These are phyloP conservation scores for Cucurbita ficifolia DNA, from an alignment of 306 rosid species.

Conservation along the genomic window DNA sequence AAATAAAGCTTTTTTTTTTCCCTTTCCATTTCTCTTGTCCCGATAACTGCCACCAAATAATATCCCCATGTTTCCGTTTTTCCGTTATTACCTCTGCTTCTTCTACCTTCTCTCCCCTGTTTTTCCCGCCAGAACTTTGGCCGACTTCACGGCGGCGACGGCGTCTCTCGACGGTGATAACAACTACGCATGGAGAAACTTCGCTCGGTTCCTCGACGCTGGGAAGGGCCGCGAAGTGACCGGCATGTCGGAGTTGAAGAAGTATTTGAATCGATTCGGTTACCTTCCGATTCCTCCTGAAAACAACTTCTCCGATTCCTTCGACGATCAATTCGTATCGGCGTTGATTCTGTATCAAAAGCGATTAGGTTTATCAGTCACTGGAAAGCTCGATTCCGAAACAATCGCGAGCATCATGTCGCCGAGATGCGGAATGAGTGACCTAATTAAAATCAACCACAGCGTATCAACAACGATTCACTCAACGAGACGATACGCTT, in stretches of 20 bases:
- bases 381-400: slow-evolving; percentile 58
- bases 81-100: slow-evolving; percentile 14
- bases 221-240: slow-evolving; percentile 42
- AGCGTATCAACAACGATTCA: not conserved
- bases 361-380: slow-evolving; percentile 40
- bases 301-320: slow-evolving; percentile 39
- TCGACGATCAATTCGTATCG: slow-evolving; percentile 44
- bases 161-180: slow-evolving; percentile 7
- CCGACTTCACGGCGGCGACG: slow-evolving; percentile 6
- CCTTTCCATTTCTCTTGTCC: not conserved
- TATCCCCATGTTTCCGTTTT: slow-evolving; percentile 31
- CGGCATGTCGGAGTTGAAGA: slow-evolving; percentile 72
- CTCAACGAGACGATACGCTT: slow-evolving; percentile 41
- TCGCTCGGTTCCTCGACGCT: slow-evolving; percentile 51
- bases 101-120: slow-evolving; percentile 18
- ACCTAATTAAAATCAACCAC: slow-evolving; percentile 2
- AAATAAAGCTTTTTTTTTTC: not conserved
- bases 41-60: slow-evolving; percentile 19
- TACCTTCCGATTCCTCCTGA: slow-evolving; percentile 32
- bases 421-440: slow-evolving; percentile 83
- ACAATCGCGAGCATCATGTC: slow-evolving; percentile 52
- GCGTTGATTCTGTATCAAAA: slow-evolving; percentile 59
- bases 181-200: slow-evolving; percentile 57
- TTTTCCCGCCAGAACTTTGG: slow-evolving; percentile 46
- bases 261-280: slow-evolving; percentile 72